Evolutionary conservation across 169 alveolate species (phyloP), one percentile per base, ranked within the genome.

Genomic region (Plasmodium reichenowi): DNA sequence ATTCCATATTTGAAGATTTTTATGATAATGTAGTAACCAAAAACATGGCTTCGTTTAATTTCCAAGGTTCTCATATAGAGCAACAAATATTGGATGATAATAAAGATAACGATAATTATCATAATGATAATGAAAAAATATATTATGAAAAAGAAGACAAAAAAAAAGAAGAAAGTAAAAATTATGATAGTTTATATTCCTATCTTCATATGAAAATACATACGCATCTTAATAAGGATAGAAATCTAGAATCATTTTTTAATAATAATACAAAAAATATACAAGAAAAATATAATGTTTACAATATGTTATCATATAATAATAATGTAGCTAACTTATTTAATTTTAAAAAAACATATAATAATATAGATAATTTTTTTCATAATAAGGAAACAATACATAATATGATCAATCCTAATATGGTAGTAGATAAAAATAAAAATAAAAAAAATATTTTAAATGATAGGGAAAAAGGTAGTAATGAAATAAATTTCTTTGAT

Each of bases 11-110:
- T 58, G 92, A 85, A 26, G 87, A 85, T 60, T 56, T 85, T 32
- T 85, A 85, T 85, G 86, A 85, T 70, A 72, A 70, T 85, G 63
- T 52, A 4, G 74, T 85, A 71, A 71, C 88, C 10, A 85, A 72
- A 60, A 85, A 85, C 70, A 60, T 64, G 45, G 63, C 47, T 24
- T 85, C 92, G 10, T 71, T 72, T 32, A 54, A 72, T 71, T 71
- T 70, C 45, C 68, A 80, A 22, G 47, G 52, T 38, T 17, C 24
- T 9, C 47, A 38, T 38, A 7, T 38, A 38, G 47, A 38, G 10
- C 10, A 38, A 38, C 47, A 38, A 38, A 38, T 38, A 38, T 56
- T 68, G 56, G 83, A 68, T 58, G 13, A 12, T 8, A 72, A 56
- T 15, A 59, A 56, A 15, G 58, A 50, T 38, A 26, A 13, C 3